Conservation (phyloP, 1,139 yeast species). For the Candida tunisiensis region DNA sequence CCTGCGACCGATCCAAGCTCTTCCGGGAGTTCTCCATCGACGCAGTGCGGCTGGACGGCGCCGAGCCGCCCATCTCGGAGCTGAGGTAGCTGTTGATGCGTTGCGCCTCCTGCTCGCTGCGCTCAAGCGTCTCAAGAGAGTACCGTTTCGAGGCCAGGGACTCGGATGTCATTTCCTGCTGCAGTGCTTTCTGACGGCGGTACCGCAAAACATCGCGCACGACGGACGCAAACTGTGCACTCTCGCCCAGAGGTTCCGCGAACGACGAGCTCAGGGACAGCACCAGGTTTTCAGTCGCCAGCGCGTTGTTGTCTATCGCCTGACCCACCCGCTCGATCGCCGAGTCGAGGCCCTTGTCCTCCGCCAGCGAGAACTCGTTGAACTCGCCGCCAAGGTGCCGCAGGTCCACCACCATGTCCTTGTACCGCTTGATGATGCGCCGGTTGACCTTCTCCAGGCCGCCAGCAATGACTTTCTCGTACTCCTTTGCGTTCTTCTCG, state of each 20-base stretch:
- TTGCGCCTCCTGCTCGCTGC: conserved; percentile 25
- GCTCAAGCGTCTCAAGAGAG: conserved; percentile 21
- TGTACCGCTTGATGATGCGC: conserved; percentile 40
- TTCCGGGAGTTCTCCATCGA: no score
- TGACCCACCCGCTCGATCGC: conserved; percentile 65
- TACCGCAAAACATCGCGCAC: conserved; percentile 53
- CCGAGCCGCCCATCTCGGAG: conserved; percentile 8
- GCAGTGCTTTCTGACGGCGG: conserved; percentile 52
- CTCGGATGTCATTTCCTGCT: conserved; percentile 39
- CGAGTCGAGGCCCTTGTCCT: conserved; percentile 28
- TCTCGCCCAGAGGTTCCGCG: conserved; percentile 73
- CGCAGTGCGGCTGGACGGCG: background rate
- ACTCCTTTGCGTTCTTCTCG: conserved; percentile 35
- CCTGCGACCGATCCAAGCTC: background rate
- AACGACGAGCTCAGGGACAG: conserved; percentile 54
- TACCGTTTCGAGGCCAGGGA: conserved; percentile 28
- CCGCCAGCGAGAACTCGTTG: conserved; percentile 57
- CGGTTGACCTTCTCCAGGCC: conserved; percentile 54
- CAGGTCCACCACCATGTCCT: conserved; percentile 50
- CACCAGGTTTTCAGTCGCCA: conserved; percentile 52
- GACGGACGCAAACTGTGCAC: conserved; percentile 58
- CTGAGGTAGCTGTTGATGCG: conserved; percentile 19
- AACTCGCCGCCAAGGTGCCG: conserved; percentile 56
- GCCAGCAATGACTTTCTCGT: conserved; percentile 35
- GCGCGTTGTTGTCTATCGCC: conserved; percentile 56